Evolutionary conservation across 441 rosid genomes (phyloP), one percentile per base, ranked within the genome.

Genomic region (Kokia cookei): DNA sequence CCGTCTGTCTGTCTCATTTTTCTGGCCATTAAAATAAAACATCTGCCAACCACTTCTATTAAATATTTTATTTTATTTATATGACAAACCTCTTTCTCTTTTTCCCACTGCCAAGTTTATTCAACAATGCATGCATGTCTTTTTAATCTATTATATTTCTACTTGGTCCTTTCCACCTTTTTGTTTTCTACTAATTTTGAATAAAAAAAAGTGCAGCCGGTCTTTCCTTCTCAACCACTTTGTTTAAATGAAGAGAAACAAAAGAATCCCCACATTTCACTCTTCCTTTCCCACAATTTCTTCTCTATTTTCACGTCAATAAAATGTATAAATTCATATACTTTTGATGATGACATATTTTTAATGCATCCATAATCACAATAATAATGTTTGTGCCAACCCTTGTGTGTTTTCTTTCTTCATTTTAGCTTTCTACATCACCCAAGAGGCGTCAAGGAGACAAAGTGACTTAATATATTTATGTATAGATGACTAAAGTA

Each of bases 171-270:
- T 60, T 77, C 72, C 50, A 45, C 51, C 50, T 35, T 37, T 58
- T 55, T 40, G 11, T 55, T 55, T 2, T 22, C 24, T 3, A 9
- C 0, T 9, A 55, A 55, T 2, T 55, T 57, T 11, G 66, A 54
- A 5, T 2, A 2, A 2, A 35, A 29, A 61, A 15, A 53, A 54
- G 27, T 19, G 1, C 9, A 27, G 19, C 54, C 61, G 17, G 40
- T 65, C 58, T 11, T 22, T 37, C 60, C 62, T 14, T 13, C 73
- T 14, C 80, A 79, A 70, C 85, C 79, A 81, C 85, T 83, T 75
- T 69, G 61, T 61, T 57, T 70, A 40, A 77, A 62, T 42, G 73
- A 35, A 69, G 24, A 37, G 55, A 51, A 50, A 55, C 64, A 70
- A 70, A 37, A 27, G 27, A 51, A 50, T 4, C 48, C 79, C 76